Conservation (phyloP, 805 yeast genomes). For the Wickerhamiella musiphila region DNA sequence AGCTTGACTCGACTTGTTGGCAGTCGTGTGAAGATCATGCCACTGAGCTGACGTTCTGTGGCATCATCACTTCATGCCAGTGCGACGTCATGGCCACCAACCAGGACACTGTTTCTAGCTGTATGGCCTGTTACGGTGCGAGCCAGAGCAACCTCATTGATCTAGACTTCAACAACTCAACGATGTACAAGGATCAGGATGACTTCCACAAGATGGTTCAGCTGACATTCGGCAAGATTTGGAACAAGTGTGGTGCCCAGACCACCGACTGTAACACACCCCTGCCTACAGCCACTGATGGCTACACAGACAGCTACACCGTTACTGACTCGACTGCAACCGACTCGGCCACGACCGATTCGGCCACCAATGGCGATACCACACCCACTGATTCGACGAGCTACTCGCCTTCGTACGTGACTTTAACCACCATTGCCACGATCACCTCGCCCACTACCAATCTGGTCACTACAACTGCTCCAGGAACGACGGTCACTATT, state of each 20-base stretch:
- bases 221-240: slow-evolving; percentile 6
- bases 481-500: slow-evolving; percentile 3
- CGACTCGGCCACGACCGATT: neutral
- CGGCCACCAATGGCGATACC: neutral
- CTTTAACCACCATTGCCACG: neutral
- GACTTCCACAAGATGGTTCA: slow-evolving; percentile 11
- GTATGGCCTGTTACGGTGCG: slow-evolving; percentile 3
- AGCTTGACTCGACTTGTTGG: slow-evolving; percentile 2
- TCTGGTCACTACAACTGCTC: slow-evolving; percentile 1
- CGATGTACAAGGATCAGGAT: slow-evolving; percentile 6
- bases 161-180: slow-evolving; percentile 8
- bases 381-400: slow-evolving; percentile 3
- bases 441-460: neutral
- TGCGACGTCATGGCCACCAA: neutral
- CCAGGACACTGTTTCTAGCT: neutral
- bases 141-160: neutral
- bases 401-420: slow-evolving; percentile 3
- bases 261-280: neutral
- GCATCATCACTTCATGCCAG: neutral
- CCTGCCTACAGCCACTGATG: neutral
- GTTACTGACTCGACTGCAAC: neutral
- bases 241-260: neutral
- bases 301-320: neutral
- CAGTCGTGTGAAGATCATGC: slow-evolving; percentile 1
- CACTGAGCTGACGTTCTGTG: slow-evolving; percentile 2